Base-by-base conservation (phyloP, 2,329 filamentous ascomycete species). In the Xylaria sp. region DNA sequence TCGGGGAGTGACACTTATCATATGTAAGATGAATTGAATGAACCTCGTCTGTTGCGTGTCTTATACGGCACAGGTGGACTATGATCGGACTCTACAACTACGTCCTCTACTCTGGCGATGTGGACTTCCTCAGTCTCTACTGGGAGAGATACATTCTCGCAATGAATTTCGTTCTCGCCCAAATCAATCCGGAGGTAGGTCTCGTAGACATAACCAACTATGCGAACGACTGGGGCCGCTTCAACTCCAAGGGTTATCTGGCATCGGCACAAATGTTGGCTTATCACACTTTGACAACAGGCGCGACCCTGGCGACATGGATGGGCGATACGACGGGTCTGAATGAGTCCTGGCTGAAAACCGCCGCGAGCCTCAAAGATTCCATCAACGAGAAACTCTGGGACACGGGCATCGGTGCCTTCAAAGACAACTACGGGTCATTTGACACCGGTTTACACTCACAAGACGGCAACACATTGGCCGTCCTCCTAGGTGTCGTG, bases 1-100 rank as follows among this genome's bases (percentile, higher is more conserved):
- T 58, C 53, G 30, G 60, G 65, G 9, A 69, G 70, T 62, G 63
- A 63, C 54, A 69, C 69, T 42, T 72, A 72, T 54, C 70, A 72
- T 61, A 68, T 71, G 69, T 71, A 65, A 70, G 68, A 64, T 52
- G 19, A 46, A 7, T n/a, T 23, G 54, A 18, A 53, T 23, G 18
- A 50, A 18, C 18, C 42, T 55, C 52, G 35, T 58, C 16, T 18
- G 52, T 52, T 50, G 16, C 51, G 42, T 56, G 47, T 44, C 52
- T 60, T 9, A 63, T 16, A 53, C 39, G 9, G 46, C 18, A 19
- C 53, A 71, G 69, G 69, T 72, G 70, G 69, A 80, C 79, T 1
- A 76, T 86, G 70, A 80, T 86, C 49, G 81, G 82, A 2, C 80
- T 80, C 4, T 82, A 82, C 67, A 82, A 84, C 55, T 85, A 85